phyloP scores from a whole-genome alignment of 2,329 filamentous ascomycete species.

The Juglanconis juglandina region DNA sequence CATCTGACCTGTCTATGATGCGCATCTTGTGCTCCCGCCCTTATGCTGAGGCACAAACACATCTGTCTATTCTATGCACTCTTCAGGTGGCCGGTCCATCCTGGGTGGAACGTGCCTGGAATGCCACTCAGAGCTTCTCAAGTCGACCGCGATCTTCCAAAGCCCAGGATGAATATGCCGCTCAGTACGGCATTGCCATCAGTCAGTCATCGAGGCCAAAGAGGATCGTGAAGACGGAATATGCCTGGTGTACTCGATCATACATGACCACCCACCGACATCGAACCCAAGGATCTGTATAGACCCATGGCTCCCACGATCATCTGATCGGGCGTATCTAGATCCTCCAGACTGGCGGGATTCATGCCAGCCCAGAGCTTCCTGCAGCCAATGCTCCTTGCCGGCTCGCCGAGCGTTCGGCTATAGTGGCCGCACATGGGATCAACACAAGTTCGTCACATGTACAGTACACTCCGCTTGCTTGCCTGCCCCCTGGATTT shows the following conservation, averaged over 20 bases:
- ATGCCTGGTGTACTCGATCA: conserved; percentile 11
- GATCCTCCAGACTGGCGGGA: conserved; percentile 17
- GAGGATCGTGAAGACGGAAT: neutral
- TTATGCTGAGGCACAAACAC: conserved; percentile 6
- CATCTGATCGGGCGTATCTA: conserved; percentile 18
- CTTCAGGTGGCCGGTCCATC: neutral
- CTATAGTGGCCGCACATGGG: neutral
- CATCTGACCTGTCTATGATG: conserved; percentile 10
- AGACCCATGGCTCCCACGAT: conserved; percentile 12
- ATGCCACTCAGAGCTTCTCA: neutral
- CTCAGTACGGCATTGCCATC: no score
- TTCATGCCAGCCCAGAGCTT: conserved; percentile 2
- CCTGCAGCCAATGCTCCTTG: neutral
- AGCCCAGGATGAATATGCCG: no score
- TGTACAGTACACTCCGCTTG: neutral
- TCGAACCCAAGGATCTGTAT: conserved; percentile 5
- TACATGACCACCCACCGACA: neutral
- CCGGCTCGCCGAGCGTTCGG: neutral
- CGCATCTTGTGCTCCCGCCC: conserved; percentile 3
- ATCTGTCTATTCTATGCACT: neutral
- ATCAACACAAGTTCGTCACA: neutral
- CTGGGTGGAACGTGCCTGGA: neutral
- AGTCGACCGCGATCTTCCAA: no score
- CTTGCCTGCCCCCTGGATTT: neutral
- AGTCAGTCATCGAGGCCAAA: neutral